Evolutionary conservation across 352 stramenopile species (phyloP).

Genomic region (Thraustotheca clavata): DNA sequence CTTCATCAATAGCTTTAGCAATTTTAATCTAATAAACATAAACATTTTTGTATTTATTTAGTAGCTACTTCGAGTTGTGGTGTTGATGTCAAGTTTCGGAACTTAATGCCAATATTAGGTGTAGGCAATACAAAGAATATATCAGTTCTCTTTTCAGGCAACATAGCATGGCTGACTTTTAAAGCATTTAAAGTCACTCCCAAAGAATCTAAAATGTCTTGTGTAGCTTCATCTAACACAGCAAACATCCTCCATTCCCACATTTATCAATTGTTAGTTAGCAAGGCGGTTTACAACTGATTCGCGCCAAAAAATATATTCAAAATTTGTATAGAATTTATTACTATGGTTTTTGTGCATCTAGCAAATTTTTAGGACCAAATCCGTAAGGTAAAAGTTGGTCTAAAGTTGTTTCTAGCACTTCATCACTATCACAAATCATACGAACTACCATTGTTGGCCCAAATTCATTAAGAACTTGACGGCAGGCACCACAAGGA

Average conservation of each 20-base stretch:
- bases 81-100: conserved; percentile 15
- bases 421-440: conserved; percentile 1
- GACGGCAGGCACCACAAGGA: background rate
- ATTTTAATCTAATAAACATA: conserved; percentile 10
- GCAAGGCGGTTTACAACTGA: no score
- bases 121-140: conserved; percentile 17
- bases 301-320: no score
- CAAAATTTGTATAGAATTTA: no score
- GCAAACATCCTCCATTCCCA: conserved; percentile 20
- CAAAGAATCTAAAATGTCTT: conserved; percentile 5
- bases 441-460: background rate
- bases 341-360: no score
- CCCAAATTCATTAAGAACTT: conserved; percentile 6
- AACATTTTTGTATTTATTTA: background rate
- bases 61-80: conserved; percentile 1
- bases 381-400: background rate
- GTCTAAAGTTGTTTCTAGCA: conserved; percentile 2
- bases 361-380: background rate
- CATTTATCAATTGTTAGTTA: conserved; percentile 7
- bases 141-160: conserved; percentile 6
- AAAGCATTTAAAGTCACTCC: conserved; percentile 13
- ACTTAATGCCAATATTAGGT: conserved; percentile 22
- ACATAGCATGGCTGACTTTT: conserved; percentile 17
- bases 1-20: conserved; percentile 13
- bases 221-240: background rate